phyloP scores from a whole-genome alignment of 176 grass and related monocot genomes.

The Aegilops bicornis region DNA sequence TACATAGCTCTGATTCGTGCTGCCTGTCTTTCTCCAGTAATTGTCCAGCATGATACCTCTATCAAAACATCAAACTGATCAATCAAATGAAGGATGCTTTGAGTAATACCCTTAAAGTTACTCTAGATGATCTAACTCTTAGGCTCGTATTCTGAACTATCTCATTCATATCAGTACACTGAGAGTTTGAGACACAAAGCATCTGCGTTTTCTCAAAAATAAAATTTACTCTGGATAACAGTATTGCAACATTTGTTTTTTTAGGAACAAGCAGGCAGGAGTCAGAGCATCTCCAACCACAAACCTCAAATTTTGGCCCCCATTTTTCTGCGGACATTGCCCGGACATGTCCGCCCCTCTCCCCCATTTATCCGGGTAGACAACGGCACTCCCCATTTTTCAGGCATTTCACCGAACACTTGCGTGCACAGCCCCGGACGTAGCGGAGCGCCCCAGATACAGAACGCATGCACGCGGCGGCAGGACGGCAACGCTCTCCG shows the following conservation, averaged over 20 bases:
- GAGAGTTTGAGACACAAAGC: not conserved
- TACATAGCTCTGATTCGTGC: constrained; percentile 40
- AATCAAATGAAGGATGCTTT: not conserved
- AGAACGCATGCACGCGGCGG: no score
- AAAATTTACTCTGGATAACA: not conserved
- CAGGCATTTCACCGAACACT: no score
- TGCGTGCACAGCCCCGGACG: no score
- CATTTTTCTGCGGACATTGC: no score
- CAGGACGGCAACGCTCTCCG: no score
- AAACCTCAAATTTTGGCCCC: no score
- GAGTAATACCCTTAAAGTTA: not conserved
- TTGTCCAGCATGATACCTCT: constrained; percentile 57
- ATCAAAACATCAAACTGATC: constrained; percentile 20
- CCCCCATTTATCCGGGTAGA: no score
- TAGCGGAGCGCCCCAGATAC: no score
- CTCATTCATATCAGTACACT: not conserved
- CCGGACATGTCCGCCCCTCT: no score
- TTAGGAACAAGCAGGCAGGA: not conserved
- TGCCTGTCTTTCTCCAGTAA: constrained; percentile 50
- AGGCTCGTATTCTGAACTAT: not conserved
- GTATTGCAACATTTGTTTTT: not conserved
- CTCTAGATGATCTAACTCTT: not conserved
- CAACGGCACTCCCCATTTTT: no score
- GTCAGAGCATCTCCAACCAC: not conserved
- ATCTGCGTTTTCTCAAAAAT: not conserved